Evolutionary conservation across 2,329 filamentous ascomycete genomes (phyloP).

Genomic region (Paecilomyces fulvus): DNA sequence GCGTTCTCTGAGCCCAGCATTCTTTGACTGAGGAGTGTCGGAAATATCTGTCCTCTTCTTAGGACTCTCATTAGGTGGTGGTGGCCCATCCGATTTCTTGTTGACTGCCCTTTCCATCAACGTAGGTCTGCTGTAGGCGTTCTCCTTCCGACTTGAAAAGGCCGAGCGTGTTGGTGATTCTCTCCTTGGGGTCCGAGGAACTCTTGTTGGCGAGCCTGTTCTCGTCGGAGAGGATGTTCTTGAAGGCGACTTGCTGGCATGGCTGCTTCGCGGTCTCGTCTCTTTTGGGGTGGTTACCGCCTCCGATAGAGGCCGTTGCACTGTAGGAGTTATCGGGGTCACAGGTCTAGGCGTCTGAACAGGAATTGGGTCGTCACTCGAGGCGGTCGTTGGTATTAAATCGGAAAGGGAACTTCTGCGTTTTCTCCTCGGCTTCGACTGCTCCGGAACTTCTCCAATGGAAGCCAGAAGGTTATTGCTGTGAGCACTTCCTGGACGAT

Average conservation of each 20-base stretch:
- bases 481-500: conserved; percentile 37
- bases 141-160: conserved; percentile 32
- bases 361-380: conserved; percentile 43
- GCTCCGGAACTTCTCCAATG: conserved; percentile 38
- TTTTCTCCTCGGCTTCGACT: conserved; percentile 58
- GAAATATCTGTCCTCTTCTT: conserved; percentile 41
- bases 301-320: conserved; percentile 19
- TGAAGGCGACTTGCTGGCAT: conserved; percentile 19
- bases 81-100: conserved; percentile 22
- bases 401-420: conserved; percentile 88
- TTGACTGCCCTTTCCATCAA: conserved; percentile 25
- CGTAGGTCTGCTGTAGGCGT: conserved; percentile 26
- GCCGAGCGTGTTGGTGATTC: conserved; percentile 23
- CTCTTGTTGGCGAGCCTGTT: conserved; percentile 18
- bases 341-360: conserved; percentile 29
- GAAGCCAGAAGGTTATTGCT: conserved; percentile 46
- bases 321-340: conserved; percentile 17
- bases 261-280: conserved; percentile 20
- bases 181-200: conserved; percentile 6
- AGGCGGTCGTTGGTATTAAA: conserved; percentile 59
- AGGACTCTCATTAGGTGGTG: conserved; percentile 26
- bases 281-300: conserved; percentile 20
- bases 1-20: conserved; percentile 25
- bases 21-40: conserved; percentile 41
- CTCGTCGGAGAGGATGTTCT: conserved; percentile 25